Percentiles rank a stretch among this genome's conserved stretches.
These are phyloP conservation scores for Glutinoglossum americanum DNA, from an alignment of 495 filamentous ascomycete species.

Conservation along the genomic window DNA sequence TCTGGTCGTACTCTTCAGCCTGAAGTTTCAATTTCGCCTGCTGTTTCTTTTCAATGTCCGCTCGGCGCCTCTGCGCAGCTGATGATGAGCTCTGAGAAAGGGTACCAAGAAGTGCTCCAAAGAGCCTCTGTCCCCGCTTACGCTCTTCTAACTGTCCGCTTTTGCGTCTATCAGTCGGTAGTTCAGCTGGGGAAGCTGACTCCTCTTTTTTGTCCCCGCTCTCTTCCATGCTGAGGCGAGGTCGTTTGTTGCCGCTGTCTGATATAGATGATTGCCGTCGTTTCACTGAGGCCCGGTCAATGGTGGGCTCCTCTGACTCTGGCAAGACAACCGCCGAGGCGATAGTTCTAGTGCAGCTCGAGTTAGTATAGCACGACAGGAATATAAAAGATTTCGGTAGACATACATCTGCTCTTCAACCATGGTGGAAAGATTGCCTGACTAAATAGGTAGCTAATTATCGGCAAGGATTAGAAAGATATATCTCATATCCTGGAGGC, in stretches of 20 bases:
- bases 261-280: conserved; percentile 34
- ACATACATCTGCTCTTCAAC: background rate
- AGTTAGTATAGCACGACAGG: background rate
- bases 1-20: conserved; percentile 47
- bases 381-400: background rate
- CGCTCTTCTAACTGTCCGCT: conserved; percentile 49
- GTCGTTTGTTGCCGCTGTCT: conserved; percentile 33
- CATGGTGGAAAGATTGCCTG: background rate
- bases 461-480: background rate
- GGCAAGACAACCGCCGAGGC: conserved; percentile 47
- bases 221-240: conserved; percentile 17
- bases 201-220: background rate
- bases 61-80: conserved; percentile 51
- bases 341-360: conserved; percentile 21
- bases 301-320: conserved; percentile 18
- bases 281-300: conserved; percentile 24
- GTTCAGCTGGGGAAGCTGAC: conserved; percentile 1
- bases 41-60: conserved; percentile 78
- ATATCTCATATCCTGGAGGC: background rate
- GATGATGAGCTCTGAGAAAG: conserved; percentile 55
- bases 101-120: conserved; percentile 72
- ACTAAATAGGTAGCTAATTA: background rate
- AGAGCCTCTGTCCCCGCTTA: conserved; percentile 70
- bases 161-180: conserved; percentile 23
- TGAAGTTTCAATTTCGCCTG: conserved; percentile 62